Conservation (phyloP, 2,329 filamentous ascomycete genomes). For the Aspergillus floridensis region DNA sequence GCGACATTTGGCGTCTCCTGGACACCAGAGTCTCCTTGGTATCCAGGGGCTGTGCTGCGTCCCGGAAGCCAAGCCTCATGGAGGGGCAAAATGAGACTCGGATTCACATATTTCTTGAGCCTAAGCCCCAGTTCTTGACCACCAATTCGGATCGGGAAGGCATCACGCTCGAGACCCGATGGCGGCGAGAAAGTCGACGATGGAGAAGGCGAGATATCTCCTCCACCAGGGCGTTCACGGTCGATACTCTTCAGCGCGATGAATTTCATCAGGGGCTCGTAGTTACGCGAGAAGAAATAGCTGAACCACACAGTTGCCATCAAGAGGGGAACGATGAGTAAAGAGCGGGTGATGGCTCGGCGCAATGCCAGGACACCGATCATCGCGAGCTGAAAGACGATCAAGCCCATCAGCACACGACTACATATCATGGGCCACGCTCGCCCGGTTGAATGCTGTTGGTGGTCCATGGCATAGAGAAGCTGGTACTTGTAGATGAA, state of each 20-base stretch:
- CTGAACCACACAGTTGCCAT: slow-evolving; percentile 84
- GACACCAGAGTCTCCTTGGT: slow-evolving; percentile 17
- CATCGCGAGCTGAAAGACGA: slow-evolving; percentile 90
- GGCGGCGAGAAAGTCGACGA: slow-evolving; percentile 40
- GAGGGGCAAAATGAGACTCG: slow-evolving; percentile 45
- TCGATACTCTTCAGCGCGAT: slow-evolving; percentile 87
- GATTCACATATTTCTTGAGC: slow-evolving; percentile 48
- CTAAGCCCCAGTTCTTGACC: slow-evolving; percentile 40
- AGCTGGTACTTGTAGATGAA: slow-evolving; percentile 71
- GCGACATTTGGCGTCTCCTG: slow-evolving; percentile 17
- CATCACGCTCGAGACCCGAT: slow-evolving; percentile 44
- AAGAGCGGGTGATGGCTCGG: slow-evolving; percentile 68
- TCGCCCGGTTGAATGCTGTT: slow-evolving; percentile 66
- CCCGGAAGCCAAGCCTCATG: slow-evolving; percentile 46
- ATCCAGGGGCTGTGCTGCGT: slow-evolving; percentile 18
- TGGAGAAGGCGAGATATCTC: slow-evolving; percentile 37
- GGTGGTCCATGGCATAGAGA: slow-evolving; percentile 96
- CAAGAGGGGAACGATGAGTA: slow-evolving; percentile 72
- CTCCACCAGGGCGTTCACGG: slow-evolving; percentile 53
- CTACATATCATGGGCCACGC: slow-evolving; percentile 98
- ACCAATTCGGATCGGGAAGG: slow-evolving; percentile 41
- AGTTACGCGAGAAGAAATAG: slow-evolving; percentile 75
- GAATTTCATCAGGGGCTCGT: slow-evolving; percentile 84
- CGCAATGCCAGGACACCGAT: slow-evolving; percentile 78
- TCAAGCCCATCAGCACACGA: slow-evolving; percentile 77